Evolutionary conservation across 179 eudicot species (phyloP).

Genomic region (Nepenthes alata): DNA sequence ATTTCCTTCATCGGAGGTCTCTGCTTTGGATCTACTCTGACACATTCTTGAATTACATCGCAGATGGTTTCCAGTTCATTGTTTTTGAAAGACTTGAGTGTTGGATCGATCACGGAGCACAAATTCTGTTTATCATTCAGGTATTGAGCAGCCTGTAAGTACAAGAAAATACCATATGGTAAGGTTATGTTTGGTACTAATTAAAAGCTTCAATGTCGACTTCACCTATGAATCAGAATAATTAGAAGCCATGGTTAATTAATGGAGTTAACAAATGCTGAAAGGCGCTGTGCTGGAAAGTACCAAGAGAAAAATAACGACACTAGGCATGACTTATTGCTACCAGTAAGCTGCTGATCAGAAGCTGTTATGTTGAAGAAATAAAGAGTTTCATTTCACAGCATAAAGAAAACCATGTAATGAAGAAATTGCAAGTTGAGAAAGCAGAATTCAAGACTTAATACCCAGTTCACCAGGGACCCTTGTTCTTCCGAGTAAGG

Average conservation of each 20-base stretch:
- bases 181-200: no score
- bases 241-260: no score
- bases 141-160: conserved; percentile 43
- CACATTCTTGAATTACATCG: conserved; percentile 51
- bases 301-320: neutral
- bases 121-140: conserved; percentile 31
- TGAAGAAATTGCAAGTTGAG: neutral
- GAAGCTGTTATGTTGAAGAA: neutral
- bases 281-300: no score
- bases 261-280: no score
- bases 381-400: neutral
- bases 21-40: conserved; percentile 31
- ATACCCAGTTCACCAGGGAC: conserved; percentile 66
- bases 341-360: neutral
- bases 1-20: conserved; percentile 60
- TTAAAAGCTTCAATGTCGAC: no score
- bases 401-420: neutral
- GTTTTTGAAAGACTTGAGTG: conserved; percentile 48
- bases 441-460: neutral
- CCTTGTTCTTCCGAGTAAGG: conserved; percentile 58
- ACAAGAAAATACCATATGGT: no score
- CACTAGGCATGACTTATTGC: no score
- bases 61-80: conserved; percentile 63
- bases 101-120: conserved; percentile 48
- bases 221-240: no score